Base-by-base conservation (phyloP, 1,284 basidiomycete species). In the Cryptococcus sp. region DNA sequence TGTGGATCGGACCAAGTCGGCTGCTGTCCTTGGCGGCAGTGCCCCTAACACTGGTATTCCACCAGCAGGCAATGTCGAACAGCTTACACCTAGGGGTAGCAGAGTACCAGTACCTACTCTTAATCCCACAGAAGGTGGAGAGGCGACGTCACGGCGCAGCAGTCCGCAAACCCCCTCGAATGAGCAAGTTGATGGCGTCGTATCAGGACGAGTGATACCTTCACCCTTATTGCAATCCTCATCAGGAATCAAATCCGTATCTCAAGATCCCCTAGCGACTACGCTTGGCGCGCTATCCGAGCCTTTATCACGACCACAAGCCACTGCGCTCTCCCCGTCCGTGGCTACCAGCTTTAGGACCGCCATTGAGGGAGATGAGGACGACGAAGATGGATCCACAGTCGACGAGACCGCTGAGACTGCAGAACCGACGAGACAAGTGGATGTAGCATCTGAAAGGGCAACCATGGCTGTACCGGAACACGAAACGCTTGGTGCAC, bases 271-370 rank as follows among this genome's bases (percentile, higher is more conserved):
- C 8, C 22, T n/a, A 25, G 17, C 50, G 13, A 16, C 8, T 11
- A 41, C 22, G 5, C 29, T 34, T 2, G 2, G 13, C 2, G 29
- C 29, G 2, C 29, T 34, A 5, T 34, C 29, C 29, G 29, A 34
- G 29, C 29, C 47, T 34, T n/a, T 7, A 20, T 26, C 26, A 37
- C 15, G 22, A 15, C n/a, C 15, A 23, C 37, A 29, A 34, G 43
- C 52, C 5, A 20, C 22, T 15, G 11, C 43, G 26, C 29, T 37
- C 16, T 49, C 17, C 23, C 50, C 17, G 11, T 26, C 19, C 10
- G 57, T 59, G 10, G 62, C 58, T 1, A 39, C 50, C 13, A 62
- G 59, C 44, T 66, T 66, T 49, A 52, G 40, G 54, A 66, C 64
- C 17, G 64, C 64, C 29, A 26, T 50, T 22, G 60, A 62, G 34